phyloP scores from a whole-genome alignment of 306 rosid genomes.

The Prunus persica region Prunus_persica_NCBIv2 NC_034016.1:17773001-17773500 shows the following conservation, averaged over 20 bases:
- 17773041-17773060: too few species aligned
- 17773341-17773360: constrained; percentile 3
- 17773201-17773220: constrained; percentile 43
- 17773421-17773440: constrained; percentile 25
- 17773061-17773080: too few species aligned
- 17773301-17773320: not conserved
- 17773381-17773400: not conserved
- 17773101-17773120: not conserved
- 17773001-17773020: too few species aligned
- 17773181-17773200: constrained; percentile 33
- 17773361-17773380: constrained; percentile 16
- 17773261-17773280: constrained; percentile 16
- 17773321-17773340: not conserved
- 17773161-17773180: not conserved
- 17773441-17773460: constrained; percentile 23
- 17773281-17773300: constrained; percentile 8
- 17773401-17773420: not conserved
- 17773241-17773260: constrained; percentile 12
- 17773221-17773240: constrained; percentile 22
- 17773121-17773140: not conserved
- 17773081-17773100: not conserved
- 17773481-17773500: constrained; percentile 26
- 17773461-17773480: constrained; percentile 29
- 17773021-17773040: too few species aligned
- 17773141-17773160: not conserved